Conservation (phyloP, 108 stramenopile species). For the Fragilaria radians region DNA sequence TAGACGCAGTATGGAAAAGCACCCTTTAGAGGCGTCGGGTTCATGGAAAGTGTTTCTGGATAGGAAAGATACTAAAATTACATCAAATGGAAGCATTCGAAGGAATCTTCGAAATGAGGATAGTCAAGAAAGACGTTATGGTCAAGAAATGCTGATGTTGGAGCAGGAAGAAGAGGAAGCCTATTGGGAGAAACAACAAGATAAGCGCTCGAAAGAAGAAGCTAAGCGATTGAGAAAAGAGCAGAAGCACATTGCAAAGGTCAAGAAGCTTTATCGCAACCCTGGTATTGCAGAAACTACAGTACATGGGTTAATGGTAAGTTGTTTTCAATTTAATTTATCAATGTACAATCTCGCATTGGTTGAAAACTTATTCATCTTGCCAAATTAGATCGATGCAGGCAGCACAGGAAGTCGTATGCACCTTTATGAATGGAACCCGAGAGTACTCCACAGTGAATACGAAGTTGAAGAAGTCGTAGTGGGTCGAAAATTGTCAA, state of each 20-base stretch:
- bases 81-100: neutral
- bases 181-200: constrained; percentile 1
- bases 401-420: constrained; percentile 81
- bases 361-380: neutral
- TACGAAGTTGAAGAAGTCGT: constrained; percentile 40
- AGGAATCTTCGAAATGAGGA: constrained; percentile 5
- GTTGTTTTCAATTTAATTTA: neutral
- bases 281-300: constrained; percentile 35
- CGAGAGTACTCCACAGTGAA: constrained; percentile 38
- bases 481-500: constrained; percentile 40
- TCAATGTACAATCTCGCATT: neutral
- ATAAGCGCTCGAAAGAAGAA: constrained; percentile 15
- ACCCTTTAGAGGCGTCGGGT: constrained; percentile 4
- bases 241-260: constrained; percentile 27
- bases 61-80: neutral
- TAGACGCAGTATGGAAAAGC: constrained; percentile 7
- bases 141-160: neutral
- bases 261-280: constrained; percentile 31
- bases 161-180: constrained; percentile 10
- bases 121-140: neutral
- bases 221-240: constrained; percentile 16
- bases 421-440: constrained; percentile 85
- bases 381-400: constrained; percentile 2
- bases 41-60: constrained; percentile 12
- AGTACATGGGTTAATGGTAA: constrained; percentile 57